Percentiles rank a stretch among this genome's conserved stretches.
Evolutionary conservation across 1,139 yeast genomes (phyloP).

Genomic region (Kluyveromyces marxianus): DNA sequence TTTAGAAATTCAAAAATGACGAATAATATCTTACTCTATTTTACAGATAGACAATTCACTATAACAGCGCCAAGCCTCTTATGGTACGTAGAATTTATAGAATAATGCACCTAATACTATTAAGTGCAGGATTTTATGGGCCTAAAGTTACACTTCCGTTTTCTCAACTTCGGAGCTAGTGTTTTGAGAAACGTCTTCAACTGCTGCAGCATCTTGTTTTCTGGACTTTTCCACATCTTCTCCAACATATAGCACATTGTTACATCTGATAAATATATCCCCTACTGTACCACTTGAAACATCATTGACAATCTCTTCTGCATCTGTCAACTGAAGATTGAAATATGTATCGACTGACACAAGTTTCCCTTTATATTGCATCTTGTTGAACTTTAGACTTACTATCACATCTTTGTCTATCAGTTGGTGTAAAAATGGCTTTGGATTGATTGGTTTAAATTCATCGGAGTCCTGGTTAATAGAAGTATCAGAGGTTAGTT

Average conservation of each 20-base stretch:
- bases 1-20: too few species aligned
- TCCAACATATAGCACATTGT: slow-evolving; percentile 66
- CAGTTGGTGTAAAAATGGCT: slow-evolving; percentile 76
- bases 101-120: too few species aligned
- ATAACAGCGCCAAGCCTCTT: too few species aligned
- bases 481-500: slow-evolving; percentile 24
- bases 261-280: slow-evolving; percentile 81
- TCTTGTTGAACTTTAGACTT: slow-evolving; percentile 84
- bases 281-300: slow-evolving; percentile 57
- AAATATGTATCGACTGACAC: slow-evolving; percentile 86
- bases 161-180: too few species aligned
- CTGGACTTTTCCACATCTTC: slow-evolving; percentile 12
- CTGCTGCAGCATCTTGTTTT: background rate
- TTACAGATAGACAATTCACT: too few species aligned
- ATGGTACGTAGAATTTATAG: too few species aligned
- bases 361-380: slow-evolving; percentile 82
- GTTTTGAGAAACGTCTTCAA: background rate
- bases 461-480: slow-evolving; percentile 14
- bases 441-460: slow-evolving; percentile 75
- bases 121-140: too few species aligned
- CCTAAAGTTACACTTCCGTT: too few species aligned
- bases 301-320: slow-evolving; percentile 54
- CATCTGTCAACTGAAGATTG: slow-evolving; percentile 72
- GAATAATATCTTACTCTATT: too few species aligned
- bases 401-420: slow-evolving; percentile 67